Evolutionary conservation across 2,329 filamentous ascomycete genomes (phyloP).

Genomic region (Hyphodiscus sp.): DNA sequence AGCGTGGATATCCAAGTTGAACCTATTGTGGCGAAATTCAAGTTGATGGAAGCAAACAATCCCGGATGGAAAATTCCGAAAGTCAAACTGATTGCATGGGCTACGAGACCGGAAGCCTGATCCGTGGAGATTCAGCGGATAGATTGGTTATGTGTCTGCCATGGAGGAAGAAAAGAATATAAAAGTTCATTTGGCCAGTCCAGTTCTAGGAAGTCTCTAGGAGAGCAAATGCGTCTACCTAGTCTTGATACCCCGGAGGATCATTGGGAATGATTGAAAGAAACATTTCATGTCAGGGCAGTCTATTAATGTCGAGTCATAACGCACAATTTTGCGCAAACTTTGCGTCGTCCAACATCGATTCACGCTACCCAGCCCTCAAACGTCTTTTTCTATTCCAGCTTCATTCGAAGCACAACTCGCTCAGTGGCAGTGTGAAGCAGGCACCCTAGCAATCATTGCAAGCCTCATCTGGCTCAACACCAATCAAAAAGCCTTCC

Average conservation of each 20-base stretch:
- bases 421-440: neutral
- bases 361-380: neutral
- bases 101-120: neutral
- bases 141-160: neutral
- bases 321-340: neutral
- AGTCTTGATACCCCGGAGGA: neutral
- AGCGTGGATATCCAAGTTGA: neutral
- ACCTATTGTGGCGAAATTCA: neutral
- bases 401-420: no score
- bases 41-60: neutral
- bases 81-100: conserved; percentile 1
- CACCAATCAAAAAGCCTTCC: neutral
- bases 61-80: conserved; percentile 1
- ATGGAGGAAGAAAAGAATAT: neutral
- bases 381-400: neutral
- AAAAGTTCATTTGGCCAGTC: neutral
- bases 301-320: neutral
- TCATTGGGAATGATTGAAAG: neutral
- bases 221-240: neutral
- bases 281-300: neutral
- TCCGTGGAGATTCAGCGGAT: neutral
- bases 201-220: neutral
- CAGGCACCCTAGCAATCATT: neutral
- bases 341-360: neutral
- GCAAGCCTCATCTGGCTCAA: neutral